These are phyloP conservation scores for Starmera quercuum DNA, from an alignment of 805 yeast genomes.

Conservation along the genomic window DNA sequence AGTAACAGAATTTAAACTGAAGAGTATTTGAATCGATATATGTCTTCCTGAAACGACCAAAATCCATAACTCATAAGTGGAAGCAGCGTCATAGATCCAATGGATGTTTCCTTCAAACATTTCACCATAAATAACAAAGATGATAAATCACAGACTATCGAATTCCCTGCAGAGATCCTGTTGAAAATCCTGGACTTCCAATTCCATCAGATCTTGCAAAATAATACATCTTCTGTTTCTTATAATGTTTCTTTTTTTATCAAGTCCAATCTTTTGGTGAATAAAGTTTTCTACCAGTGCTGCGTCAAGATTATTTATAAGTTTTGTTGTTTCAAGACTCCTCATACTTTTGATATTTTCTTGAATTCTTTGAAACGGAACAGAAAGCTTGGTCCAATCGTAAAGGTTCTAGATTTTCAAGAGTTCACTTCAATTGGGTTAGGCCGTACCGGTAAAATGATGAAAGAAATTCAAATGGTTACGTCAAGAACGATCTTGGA, in stretches of 20 bases:
- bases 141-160: constrained; percentile 3
- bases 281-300: constrained; percentile 49
- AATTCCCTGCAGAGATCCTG: constrained; percentile 47
- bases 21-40: too few species aligned
- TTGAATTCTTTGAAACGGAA: constrained; percentile 43
- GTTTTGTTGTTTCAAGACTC: constrained; percentile 69
- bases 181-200: constrained; percentile 48
- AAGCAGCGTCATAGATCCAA: neutral
- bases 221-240: constrained; percentile 43
- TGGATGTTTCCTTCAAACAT: constrained; percentile 1
- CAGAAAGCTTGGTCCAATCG: constrained; percentile 47
- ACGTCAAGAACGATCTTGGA: constrained; percentile 63
- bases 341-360: constrained; percentile 71
- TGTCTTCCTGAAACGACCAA: neutral
- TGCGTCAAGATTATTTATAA: constrained; percentile 53
- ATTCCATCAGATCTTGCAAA: constrained; percentile 40
- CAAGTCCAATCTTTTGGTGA: constrained; percentile 46
- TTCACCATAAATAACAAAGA: constrained; percentile 1
- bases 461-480: constrained; percentile 84
- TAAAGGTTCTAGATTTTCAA: constrained; percentile 75
- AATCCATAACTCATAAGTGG: too few species aligned
- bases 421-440: constrained; percentile 85
- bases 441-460: constrained; percentile 86
- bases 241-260: constrained; percentile 44
- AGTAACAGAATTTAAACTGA: neutral